Conservation (phyloP, 176 grass and related monocot species). For the Ensete glaucum region DNA sequence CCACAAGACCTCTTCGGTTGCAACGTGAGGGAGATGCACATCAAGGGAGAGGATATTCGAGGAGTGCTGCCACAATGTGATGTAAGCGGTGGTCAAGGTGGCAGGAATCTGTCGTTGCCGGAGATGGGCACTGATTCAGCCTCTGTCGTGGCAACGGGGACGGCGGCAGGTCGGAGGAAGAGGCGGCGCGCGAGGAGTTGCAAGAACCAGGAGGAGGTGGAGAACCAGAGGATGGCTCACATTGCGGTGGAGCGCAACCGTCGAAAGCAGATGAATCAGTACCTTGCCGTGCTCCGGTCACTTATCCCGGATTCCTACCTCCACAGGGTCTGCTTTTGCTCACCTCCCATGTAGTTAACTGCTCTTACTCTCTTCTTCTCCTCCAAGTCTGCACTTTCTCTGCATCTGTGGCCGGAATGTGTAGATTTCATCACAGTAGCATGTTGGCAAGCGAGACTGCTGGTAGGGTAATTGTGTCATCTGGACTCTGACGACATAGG, state of each 20-base stretch:
- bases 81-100: background rate
- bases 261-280: conserved; percentile 77
- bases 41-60: conserved; percentile 16
- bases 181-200: conserved; percentile 39
- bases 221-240: conserved; percentile 93
- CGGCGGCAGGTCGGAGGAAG: conserved; percentile 34
- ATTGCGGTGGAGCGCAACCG: conserved; percentile 90
- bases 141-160: background rate
- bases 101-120: conserved; percentile 2
- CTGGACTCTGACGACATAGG: conserved; percentile 9
- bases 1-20: conserved; percentile 34
- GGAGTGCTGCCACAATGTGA: background rate
- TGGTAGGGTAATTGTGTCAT: background rate
- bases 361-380: background rate
- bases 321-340: conserved; percentile 39
- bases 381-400: background rate
- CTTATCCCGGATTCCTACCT: conserved; percentile 70
- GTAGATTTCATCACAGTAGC: too few species aligned
- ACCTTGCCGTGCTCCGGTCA: conserved; percentile 64
- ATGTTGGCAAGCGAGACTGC: background rate
- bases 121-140: conserved; percentile 9
- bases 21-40: conserved; percentile 20
- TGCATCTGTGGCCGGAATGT: too few species aligned
- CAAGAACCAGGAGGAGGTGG: conserved; percentile 76
- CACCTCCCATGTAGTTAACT: too few species aligned